phyloP scores from a whole-genome alignment of 768 basidiomycete species.

The Pisolithus microcarpus region DNA sequence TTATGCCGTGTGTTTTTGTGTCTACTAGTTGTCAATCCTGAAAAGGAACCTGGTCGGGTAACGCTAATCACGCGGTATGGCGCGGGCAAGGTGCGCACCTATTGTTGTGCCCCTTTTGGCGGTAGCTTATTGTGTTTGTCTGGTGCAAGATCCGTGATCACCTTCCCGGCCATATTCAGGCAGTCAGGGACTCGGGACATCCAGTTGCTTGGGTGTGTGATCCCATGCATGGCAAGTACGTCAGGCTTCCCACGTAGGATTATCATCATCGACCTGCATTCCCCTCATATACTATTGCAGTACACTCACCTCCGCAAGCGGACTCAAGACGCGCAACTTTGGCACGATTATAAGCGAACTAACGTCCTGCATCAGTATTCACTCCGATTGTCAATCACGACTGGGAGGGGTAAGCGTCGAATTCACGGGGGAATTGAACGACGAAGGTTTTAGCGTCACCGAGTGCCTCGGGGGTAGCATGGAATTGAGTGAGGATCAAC shows the following conservation, averaged over 20 bases:
- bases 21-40: conserved; percentile 73
- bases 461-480: conserved; percentile 97
- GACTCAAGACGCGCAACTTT: conserved; percentile 88
- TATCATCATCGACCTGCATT: background rate
- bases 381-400: conserved; percentile 62
- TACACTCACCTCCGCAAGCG: conserved; percentile 72
- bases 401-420: conserved; percentile 84
- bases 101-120: background rate
- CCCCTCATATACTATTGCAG: conserved; percentile 31
- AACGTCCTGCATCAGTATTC: conserved; percentile 73
- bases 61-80: conserved; percentile 94
- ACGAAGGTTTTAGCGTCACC: conserved; percentile 90
- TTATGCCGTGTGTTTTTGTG: background rate
- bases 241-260: conserved; percentile 9
- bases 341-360: conserved; percentile 85
- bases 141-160: conserved; percentile 57
- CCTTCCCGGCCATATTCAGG: conserved; percentile 73
- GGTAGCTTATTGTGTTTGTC: background rate
- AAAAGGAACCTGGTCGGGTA: conserved; percentile 74
- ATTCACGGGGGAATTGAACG: conserved; percentile 85
- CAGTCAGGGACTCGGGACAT: conserved; percentile 74
- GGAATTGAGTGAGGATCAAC: conserved; percentile 83
- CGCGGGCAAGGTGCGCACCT: conserved; percentile 58
- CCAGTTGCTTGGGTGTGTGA: conserved; percentile 94
- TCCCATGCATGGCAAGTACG: conserved; percentile 98